These are phyloP conservation scores for Penicillium pulvis DNA, from an alignment of 495 filamentous ascomycete species.

Conservation along the genomic window DNA sequence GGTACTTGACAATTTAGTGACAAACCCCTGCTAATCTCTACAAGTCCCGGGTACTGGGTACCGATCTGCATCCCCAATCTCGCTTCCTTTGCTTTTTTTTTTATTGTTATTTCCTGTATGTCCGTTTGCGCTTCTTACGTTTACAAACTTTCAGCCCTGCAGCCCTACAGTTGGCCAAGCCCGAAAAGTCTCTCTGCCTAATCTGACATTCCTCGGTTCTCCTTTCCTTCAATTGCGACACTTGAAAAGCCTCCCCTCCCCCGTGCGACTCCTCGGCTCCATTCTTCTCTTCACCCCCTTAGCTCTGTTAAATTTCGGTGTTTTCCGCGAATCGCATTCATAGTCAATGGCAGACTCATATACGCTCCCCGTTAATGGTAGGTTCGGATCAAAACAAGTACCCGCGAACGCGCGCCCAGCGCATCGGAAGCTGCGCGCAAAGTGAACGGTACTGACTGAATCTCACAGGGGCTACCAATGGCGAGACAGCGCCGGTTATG, in stretches of 20 bases:
- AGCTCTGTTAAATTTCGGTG: not conserved
- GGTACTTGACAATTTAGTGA: not conserved
- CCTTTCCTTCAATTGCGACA: not conserved
- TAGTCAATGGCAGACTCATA: constrained; percentile 15
- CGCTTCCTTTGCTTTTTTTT: not conserved
- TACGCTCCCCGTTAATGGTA: constrained; percentile 15
- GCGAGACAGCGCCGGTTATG: constrained; percentile 9
- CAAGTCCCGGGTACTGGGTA: not conserved
- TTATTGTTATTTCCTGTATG: not conserved
- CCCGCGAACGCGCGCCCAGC: not conserved
- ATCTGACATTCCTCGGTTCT: constrained; percentile 6
- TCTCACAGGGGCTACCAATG: constrained; percentile 23
- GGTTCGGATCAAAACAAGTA: not conserved
- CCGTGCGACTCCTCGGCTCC: constrained; percentile 20
- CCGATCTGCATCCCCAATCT: constrained; percentile 7
- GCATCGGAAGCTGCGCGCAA: not conserved
- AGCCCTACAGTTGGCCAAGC: constrained; percentile 25
- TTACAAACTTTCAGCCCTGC: constrained; percentile 24
- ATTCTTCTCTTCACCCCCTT: constrained; percentile 1
- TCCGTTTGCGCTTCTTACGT: constrained; percentile 6
- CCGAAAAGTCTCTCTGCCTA: constrained; percentile 10
- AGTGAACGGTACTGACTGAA: not conserved
- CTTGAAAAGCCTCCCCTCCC: constrained; percentile 8
- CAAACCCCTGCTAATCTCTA: not conserved
- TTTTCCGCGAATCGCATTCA: not conserved